Percentiles rank a stretch among this genome's conserved stretches.
phyloP scores from a whole-genome alignment of 2,329 filamentous ascomycete genomes.

The Rachicladosporium sp. region DNA sequence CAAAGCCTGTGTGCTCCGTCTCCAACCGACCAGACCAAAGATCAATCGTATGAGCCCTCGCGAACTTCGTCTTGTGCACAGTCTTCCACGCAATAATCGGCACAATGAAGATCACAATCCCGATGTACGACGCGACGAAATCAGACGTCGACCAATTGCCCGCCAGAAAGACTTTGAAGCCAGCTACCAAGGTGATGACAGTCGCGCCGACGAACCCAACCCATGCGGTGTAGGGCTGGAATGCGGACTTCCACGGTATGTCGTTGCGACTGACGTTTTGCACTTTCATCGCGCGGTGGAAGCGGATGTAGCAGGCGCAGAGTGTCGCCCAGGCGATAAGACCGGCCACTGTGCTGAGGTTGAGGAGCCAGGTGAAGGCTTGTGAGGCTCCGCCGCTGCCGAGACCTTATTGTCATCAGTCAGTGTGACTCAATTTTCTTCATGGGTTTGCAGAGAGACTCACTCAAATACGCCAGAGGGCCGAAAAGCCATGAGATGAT shows the following conservation, averaged over 20 bases:
- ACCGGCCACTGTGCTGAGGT: constrained; percentile 14
- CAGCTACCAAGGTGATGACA: constrained; percentile 18
- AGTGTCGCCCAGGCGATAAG: constrained; percentile 14
- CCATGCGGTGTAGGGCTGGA: constrained; percentile 11
- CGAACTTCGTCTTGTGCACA: constrained; percentile 22
- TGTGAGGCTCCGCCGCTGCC: constrained; percentile 11
- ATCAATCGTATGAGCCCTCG: constrained; percentile 11
- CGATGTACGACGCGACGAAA: constrained; percentile 30
- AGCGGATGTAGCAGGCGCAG: constrained; percentile 33
- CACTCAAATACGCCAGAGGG: constrained; percentile 30
- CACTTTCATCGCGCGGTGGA: constrained; percentile 29
- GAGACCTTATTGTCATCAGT: constrained; percentile 1
- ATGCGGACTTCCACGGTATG: constrained; percentile 14
- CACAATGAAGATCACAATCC: constrained; percentile 26
- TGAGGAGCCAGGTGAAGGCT: constrained; percentile 14
- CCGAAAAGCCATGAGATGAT: constrained; percentile 33
- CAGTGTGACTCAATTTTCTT: no score
- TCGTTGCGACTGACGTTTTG: constrained; percentile 26
- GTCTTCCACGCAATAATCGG: constrained; percentile 33
- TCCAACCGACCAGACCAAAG: constrained; percentile 15
- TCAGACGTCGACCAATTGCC: constrained; percentile 18
- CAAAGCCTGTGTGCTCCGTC: neutral
- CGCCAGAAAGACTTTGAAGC: constrained; percentile 19
- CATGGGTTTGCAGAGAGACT: no score
- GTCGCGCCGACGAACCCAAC: constrained; percentile 8